These are phyloP conservation scores for Allodekkera sacchari DNA, from an alignment of 805 yeast genomes.

Conservation along the genomic window DNA sequence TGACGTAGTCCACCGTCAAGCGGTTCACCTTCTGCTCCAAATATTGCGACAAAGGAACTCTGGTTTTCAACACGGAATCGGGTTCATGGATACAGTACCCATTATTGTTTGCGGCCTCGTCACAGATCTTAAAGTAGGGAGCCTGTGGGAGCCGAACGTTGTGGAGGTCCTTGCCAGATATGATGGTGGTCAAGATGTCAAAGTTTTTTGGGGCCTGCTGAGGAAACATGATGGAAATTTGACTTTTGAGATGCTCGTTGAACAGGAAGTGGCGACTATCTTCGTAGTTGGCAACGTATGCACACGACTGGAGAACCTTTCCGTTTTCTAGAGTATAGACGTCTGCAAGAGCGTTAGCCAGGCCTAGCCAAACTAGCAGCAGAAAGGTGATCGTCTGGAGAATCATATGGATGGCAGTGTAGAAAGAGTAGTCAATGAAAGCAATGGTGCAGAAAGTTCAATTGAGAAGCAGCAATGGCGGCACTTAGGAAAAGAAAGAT, in stretches of 20 bases:
- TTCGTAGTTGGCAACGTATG: constrained; percentile 21
- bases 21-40: constrained; percentile 10
- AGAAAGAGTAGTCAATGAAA: no score
- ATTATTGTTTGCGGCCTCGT: constrained; percentile 17
- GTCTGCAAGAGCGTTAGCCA: constrained; percentile 16
- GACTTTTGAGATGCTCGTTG: constrained; percentile 12
- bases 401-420: no score
- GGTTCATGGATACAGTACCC: constrained; percentile 17
- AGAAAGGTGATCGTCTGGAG: no score
- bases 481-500: no score
- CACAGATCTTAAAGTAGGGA: constrained; percentile 23
- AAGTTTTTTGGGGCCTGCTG: constrained; percentile 3
- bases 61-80: constrained; percentile 9
- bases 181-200: constrained; percentile 14
- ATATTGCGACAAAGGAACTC: constrained; percentile 11
- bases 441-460: no score
- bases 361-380: neutral
- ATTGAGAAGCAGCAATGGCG: no score
- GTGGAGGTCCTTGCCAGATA: constrained; percentile 18
- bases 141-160: constrained; percentile 16
- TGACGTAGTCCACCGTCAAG: neutral
- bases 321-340: constrained; percentile 12
- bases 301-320: constrained; percentile 22
- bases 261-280: constrained; percentile 10
- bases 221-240: constrained; percentile 14